Evolutionary conservation across 202 grass and related monocot genomes (phyloP).

Genomic region (Digitaria exilis): DNA sequence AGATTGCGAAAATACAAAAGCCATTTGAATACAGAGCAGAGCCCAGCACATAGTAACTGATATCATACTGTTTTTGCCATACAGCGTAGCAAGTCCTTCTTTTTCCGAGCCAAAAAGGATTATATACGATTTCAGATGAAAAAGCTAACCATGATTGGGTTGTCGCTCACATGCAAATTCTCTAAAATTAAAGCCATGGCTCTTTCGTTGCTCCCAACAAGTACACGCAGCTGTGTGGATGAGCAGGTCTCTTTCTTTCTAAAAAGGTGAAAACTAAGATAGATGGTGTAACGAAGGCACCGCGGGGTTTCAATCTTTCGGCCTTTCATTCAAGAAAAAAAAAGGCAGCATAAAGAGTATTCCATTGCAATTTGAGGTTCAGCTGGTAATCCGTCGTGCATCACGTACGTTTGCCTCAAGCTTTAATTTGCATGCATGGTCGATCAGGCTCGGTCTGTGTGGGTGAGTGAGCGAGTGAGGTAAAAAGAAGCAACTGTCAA

Average conservation of each 20-base stretch:
- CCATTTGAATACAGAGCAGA: neutral
- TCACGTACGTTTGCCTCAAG: constrained; percentile 20
- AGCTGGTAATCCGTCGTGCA: constrained; percentile 28
- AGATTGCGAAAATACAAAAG: neutral
- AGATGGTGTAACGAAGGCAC: constrained; percentile 1
- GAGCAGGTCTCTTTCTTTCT: neutral
- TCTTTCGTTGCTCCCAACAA: neutral
- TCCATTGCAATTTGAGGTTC: constrained; percentile 3
- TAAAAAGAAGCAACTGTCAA: neutral
- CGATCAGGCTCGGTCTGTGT: too few relatives aligned
- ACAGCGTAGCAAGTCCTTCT: neutral
- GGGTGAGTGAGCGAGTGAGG: neutral
- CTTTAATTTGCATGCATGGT: constrained; percentile 3
- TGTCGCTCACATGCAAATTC: neutral
- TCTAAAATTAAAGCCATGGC: neutral
- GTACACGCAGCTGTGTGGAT: neutral
- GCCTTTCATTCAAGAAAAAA: neutral
- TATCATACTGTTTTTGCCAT: neutral
- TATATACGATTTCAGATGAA: neutral
- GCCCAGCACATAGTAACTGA: neutral
- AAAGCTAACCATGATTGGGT: neutral
- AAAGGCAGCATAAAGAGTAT: neutral
- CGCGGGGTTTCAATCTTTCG: neutral
- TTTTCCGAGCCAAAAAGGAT: neutral
- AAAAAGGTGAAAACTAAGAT: neutral